A percentile compares a stretch with the other conserved stretches of the same genome.
Evolutionary conservation across 768 basidiomycete species (phyloP).

Genomic region (Termitomyces sp.): DNA sequence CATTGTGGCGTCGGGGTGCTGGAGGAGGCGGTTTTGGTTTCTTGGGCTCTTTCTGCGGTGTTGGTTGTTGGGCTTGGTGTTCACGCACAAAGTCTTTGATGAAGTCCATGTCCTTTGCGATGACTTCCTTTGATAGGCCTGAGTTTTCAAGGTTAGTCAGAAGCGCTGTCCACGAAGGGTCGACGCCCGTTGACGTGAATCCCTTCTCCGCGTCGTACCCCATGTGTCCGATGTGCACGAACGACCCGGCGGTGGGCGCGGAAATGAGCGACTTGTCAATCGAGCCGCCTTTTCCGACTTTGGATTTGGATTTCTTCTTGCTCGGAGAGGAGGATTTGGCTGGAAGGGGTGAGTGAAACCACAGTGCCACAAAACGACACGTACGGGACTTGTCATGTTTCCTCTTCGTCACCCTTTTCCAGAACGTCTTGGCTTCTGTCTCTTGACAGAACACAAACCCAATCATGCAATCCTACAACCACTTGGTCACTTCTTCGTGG

Average conservation of each 20-base stretch:
- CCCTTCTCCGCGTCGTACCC: slow-evolving; percentile 87
- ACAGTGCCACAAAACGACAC: slow-evolving; percentile 23
- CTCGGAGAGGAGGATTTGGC: not conserved
- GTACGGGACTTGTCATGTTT: slow-evolving; percentile 56
- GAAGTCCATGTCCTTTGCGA: slow-evolving; percentile 81
- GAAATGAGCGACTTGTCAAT: slow-evolving; percentile 95
- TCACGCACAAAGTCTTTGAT: slow-evolving; percentile 80
- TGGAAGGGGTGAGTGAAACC: slow-evolving; percentile 3
- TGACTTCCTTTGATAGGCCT: slow-evolving; percentile 66
- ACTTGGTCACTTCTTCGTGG: not conserved
- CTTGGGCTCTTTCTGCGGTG: slow-evolving; percentile 35
- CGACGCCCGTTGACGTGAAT: slow-evolving; percentile 83
- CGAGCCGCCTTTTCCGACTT: slow-evolving; percentile 62
- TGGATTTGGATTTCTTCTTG: slow-evolving; percentile 40
- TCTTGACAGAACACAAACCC: slow-evolving; percentile 24
- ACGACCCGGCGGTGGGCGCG: slow-evolving; percentile 71
- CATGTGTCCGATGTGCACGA: slow-evolving; percentile 93
- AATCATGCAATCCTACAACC: not conserved
- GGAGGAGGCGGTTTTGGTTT: slow-evolving; percentile 48
- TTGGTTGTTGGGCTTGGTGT: slow-evolving; percentile 31
- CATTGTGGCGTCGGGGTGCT: slow-evolving; percentile 40
- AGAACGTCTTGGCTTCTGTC: slow-evolving; percentile 76
- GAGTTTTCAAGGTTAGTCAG: slow-evolving; percentile 59
- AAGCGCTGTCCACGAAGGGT: slow-evolving; percentile 83
- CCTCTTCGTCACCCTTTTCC: slow-evolving; percentile 75